A percentile compares a stretch with the other conserved stretches of the same genome.
Conservation (phyloP, 2,329 filamentous ascomycete genomes). For the Ascochyta fabae region DNA sequence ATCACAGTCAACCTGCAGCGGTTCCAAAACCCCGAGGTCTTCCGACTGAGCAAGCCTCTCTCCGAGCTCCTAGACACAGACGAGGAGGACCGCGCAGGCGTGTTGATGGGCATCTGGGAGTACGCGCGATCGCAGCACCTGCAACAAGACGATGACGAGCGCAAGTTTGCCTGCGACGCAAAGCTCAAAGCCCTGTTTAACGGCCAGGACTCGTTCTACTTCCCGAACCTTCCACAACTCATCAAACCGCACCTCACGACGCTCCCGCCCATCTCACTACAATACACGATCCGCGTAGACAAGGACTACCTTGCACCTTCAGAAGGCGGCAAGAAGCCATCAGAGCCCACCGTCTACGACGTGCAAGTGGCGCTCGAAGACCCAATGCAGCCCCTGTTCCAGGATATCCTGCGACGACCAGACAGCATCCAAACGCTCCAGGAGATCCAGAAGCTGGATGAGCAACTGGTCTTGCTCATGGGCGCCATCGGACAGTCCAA, state of each 20-base stretch:
- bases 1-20: slow-evolving; percentile 85
- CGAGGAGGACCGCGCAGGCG: slow-evolving; percentile 85
- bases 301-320: slow-evolving; percentile 59
- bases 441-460: slow-evolving; percentile 78
- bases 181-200: slow-evolving; percentile 78
- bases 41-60: slow-evolving; percentile 76
- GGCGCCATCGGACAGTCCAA: slow-evolving; percentile 85
- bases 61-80: slow-evolving; percentile 84
- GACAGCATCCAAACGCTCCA: slow-evolving; percentile 69
- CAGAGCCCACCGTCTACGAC: slow-evolving; percentile 86
- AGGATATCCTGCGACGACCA: slow-evolving; percentile 55
- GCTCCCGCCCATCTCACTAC: slow-evolving; percentile 80
- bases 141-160: slow-evolving; percentile 93
- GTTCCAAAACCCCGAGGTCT: slow-evolving; percentile 86
- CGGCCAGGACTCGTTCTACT: slow-evolving; percentile 74
- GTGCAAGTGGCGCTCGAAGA: slow-evolving; percentile 85
- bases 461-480: slow-evolving; percentile 81
- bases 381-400: slow-evolving; percentile 72
- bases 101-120: slow-evolving; percentile 92
- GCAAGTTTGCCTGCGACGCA: slow-evolving; percentile 89
- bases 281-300: slow-evolving; percentile 94
- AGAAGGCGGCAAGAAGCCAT: slow-evolving; percentile 70
- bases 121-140: slow-evolving; percentile 86
- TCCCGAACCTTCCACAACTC: slow-evolving; percentile 83
- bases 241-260: slow-evolving; percentile 79